phyloP scores from a whole-genome alignment of 192 early-diverging fungal genomes.

The Rhizophagus sp. region DNA sequence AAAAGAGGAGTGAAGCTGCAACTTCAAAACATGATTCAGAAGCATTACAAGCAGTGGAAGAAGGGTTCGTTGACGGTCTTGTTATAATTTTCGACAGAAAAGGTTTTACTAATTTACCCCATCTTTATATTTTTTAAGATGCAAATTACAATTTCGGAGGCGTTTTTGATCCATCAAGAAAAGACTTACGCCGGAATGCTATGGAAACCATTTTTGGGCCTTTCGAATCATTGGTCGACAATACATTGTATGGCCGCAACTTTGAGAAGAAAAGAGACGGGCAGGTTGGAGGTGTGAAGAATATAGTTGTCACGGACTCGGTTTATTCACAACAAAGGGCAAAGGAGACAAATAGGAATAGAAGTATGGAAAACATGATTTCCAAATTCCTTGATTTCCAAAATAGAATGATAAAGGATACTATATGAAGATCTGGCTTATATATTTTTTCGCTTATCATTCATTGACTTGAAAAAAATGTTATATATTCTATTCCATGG shows the following conservation, averaged over 20 bases:
- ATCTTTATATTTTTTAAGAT: slow-evolving; percentile 14
- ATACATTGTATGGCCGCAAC: slow-evolving; percentile 28
- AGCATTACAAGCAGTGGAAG: slow-evolving; percentile 13
- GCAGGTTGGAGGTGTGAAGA: slow-evolving; percentile 18
- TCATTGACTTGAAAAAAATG: no score
- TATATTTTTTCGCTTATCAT: not conserved
- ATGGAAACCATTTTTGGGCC: slow-evolving; percentile 19
- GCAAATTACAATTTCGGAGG: slow-evolving; percentile 22
- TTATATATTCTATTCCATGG: no score
- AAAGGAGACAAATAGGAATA: not conserved
- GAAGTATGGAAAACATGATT: not conserved
- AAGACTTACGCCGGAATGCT: slow-evolving; percentile 9
- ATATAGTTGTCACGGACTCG: slow-evolving; percentile 17
- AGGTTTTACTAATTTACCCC: not conserved
- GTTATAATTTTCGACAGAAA: not conserved
- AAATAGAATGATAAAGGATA: slow-evolving; percentile 8
- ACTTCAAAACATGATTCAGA: slow-evolving; percentile 25
- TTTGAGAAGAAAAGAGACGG: slow-evolving; percentile 22
- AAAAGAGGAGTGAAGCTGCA: slow-evolving; percentile 14
- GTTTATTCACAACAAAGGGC: not conserved
- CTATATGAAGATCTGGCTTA: not conserved
- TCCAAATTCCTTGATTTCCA: slow-evolving; percentile 18
- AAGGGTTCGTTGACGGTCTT: slow-evolving; percentile 10
- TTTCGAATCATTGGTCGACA: slow-evolving; percentile 21
- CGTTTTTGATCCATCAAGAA: slow-evolving; percentile 24